These are phyloP conservation scores for Aotearoamyces nothofagi DNA, from an alignment of 2,329 filamentous ascomycete genomes.

Conservation along the genomic window DNA sequence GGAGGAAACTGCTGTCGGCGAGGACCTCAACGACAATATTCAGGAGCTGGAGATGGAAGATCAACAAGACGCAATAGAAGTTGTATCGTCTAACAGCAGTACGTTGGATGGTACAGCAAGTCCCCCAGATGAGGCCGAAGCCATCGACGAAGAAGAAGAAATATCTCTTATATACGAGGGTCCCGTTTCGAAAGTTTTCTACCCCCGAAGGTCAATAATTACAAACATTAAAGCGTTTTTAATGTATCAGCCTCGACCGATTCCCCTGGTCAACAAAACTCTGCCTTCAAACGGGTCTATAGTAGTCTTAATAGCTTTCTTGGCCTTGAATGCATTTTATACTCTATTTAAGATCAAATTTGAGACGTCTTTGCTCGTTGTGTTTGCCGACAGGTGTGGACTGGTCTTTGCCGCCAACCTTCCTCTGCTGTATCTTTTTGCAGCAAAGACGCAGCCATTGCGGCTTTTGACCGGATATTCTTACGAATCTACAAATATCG, in stretches of 20 bases:
- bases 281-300: constrained; percentile 42
- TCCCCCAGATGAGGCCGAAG: constrained; percentile 5
- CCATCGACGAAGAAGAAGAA: constrained; percentile 10
- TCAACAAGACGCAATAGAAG: constrained; percentile 2
- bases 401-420: constrained; percentile 30
- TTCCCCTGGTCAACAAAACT: constrained; percentile 39
- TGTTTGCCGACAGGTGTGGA: constrained; percentile 24
- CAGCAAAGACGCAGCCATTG: constrained; percentile 52
- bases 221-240: constrained; percentile 18
- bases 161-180: constrained; percentile 10
- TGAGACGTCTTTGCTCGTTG: constrained; percentile 32
- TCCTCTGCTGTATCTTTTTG: constrained; percentile 42
- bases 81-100: constrained; percentile 14
- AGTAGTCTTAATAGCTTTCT: constrained; percentile 32
- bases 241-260: constrained; percentile 39
- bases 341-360: constrained; percentile 35
- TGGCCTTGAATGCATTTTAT: constrained; percentile 41
- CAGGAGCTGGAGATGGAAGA: not conserved
- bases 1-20: constrained; percentile 3
- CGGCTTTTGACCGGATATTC: constrained; percentile 44
- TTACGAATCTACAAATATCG: constrained; percentile 50
- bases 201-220: constrained; percentile 5
- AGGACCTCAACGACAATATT: constrained; percentile 3
- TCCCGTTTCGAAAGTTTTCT: not conserved
- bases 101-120: constrained; percentile 9